Percentiles rank a stretch among this genome's conserved stretches.
Conservation (phyloP, 2,329 filamentous ascomycete species). For the Conoideocrella luteorostrata region DNA sequence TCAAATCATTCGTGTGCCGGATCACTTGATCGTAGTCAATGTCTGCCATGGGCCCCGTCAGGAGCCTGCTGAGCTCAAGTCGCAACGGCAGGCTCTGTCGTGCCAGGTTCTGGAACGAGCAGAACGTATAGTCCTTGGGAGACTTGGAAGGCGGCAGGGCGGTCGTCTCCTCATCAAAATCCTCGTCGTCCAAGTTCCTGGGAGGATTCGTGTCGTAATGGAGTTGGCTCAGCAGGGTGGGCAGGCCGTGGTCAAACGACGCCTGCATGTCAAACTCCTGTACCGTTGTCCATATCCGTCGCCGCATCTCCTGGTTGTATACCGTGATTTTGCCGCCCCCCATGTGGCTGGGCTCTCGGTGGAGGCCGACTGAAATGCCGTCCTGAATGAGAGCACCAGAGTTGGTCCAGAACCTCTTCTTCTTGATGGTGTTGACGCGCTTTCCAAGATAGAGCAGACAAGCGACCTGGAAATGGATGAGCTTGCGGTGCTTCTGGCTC, state of each 20-base stretch:
- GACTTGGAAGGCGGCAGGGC: slow-evolving; percentile 46
- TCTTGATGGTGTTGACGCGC: slow-evolving; percentile 56
- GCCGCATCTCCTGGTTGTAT: slow-evolving; percentile 56
- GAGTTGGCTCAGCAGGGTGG: slow-evolving; percentile 50
- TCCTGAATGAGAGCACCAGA: slow-evolving; percentile 51
- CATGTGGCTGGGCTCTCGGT: slow-evolving; percentile 52
- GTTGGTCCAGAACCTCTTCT: slow-evolving; percentile 57
- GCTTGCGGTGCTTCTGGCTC: slow-evolving; percentile 54
- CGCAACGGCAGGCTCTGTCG: slow-evolving; percentile 50
- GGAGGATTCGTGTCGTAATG: slow-evolving; percentile 50
- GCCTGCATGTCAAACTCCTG: slow-evolving; percentile 57
- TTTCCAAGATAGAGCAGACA: slow-evolving; percentile 56
- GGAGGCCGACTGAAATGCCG: slow-evolving; percentile 51
- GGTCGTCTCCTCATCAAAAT: slow-evolving; percentile 47
- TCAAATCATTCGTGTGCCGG: slow-evolving; percentile 54
- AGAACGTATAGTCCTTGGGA: slow-evolving; percentile 48
- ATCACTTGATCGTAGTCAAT: slow-evolving; percentile 57
- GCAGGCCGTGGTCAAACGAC: slow-evolving; percentile 54
- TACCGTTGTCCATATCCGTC: slow-evolving; percentile 55
- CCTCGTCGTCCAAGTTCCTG: slow-evolving; percentile 51
- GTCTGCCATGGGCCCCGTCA: slow-evolving; percentile 48
- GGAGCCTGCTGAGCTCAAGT: slow-evolving; percentile 49
- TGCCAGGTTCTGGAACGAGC: slow-evolving; percentile 52
- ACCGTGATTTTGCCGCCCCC: slow-evolving; percentile 47
- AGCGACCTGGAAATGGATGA: slow-evolving; percentile 55